Evolutionary conservation across 805 yeast species (phyloP), one percentile per base, ranked within the genome.

Genomic region (Priceomyces fermenticarens): DNA sequence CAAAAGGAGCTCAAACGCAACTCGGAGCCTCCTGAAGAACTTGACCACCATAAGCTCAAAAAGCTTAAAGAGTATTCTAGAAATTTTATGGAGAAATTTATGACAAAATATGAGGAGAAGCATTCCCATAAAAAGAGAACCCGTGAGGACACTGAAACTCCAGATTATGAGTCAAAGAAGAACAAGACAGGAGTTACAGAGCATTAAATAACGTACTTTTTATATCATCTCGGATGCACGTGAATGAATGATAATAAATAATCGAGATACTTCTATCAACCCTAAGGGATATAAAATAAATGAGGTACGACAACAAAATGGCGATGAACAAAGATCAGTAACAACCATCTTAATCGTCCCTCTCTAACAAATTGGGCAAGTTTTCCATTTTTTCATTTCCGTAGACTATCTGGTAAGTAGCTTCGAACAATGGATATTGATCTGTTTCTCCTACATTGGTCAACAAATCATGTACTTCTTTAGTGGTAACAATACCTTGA

Each of bases 401-500:
- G 65, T 80, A 88, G 42, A 88, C 79, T 52, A 91, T 87, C 58
- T 80, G 83, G 67, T 89, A 89, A 37, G 95, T 89, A 34, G 86
- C 83, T 49, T 75, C 78, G 54, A 85, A 80, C 46, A 85, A 73
- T 47, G 98, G 98, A 78, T 85, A 91, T 49, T 89, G 93, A 37
- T 71, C 72, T 44, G 70, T 57, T 58, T 75, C 66, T 40, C 68
- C 64, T 56, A 72, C 73, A 48, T 72, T 73, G 30, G 63, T 71
- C 58, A 88, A 76, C 62, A 89, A 80, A 55, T 86, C 95, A 65
- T 88, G 86, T 34, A 93, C 97, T 73, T 93, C 99, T 60, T 78
- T 80, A 42, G 90, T 77, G 31, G 99, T 93, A 57, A 85, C 78
- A 44, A 90, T 77, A 65, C 99, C 99, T 73, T 93, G 99, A 43